Conservation (phyloP, 2,329 filamentous ascomycete genomes). For the Tolypocladium guangdongense region DNA sequence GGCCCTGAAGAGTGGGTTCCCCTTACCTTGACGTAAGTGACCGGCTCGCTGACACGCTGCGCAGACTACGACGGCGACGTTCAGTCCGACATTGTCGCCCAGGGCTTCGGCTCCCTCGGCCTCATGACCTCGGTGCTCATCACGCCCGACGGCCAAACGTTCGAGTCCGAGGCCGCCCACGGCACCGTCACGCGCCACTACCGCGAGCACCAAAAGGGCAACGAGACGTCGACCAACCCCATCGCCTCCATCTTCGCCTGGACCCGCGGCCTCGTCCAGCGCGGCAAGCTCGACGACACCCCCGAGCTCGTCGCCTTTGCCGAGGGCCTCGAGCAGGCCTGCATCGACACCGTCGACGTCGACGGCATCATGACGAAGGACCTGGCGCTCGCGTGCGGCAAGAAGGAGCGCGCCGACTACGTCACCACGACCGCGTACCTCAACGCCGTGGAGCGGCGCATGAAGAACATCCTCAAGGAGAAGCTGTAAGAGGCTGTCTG, state of each 20-base stretch:
- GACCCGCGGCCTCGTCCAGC: constrained; percentile 89
- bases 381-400: constrained; percentile 86
- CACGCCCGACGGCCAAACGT: constrained; percentile 92
- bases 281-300: constrained; percentile 86
- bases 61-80: constrained; percentile 97
- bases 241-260: constrained; percentile 99
- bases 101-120: constrained; percentile 94
- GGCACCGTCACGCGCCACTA: constrained; percentile 97
- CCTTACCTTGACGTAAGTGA: neutral
- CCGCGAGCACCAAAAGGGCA: constrained; percentile 97
- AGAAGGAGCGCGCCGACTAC: constrained; percentile 72
- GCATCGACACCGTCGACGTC: constrained; percentile 84
- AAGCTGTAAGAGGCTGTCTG: constrained; percentile 46
- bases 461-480: constrained; percentile 70
- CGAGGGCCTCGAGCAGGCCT: constrained; percentile 83
- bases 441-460: constrained; percentile 78
- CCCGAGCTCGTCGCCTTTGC: constrained; percentile 87
- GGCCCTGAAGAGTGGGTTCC: constrained; percentile 82
- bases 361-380: constrained; percentile 99
- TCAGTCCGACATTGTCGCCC: constrained; percentile 95
- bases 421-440: constrained; percentile 91
- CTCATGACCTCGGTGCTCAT: constrained; percentile 98
- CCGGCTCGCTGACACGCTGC: neutral
- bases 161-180: constrained; percentile 95
- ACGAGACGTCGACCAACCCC: constrained; percentile 95